phyloP scores from a whole-genome alignment of 306 rosid genomes.

The Pyrus bretschneideri region DNA sequence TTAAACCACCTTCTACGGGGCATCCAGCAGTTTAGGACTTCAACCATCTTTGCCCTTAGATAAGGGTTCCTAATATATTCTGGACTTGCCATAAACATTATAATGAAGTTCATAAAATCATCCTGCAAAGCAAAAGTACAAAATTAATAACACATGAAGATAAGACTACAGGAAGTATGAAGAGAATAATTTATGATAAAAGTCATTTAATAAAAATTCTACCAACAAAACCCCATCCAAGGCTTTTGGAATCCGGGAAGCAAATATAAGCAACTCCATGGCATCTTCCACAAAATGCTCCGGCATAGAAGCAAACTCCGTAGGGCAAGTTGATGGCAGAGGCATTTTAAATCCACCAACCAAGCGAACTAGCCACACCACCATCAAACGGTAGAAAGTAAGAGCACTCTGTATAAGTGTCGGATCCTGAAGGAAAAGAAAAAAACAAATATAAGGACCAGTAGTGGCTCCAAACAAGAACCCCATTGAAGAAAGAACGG shows the following conservation, averaged over 20 bases:
- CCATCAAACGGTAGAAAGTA: constrained; percentile 79
- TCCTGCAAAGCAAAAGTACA: constrained; percentile 52
- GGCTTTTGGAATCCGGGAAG: constrained; percentile 94
- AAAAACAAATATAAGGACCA: constrained; percentile 6
- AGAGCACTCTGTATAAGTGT: constrained; percentile 73
- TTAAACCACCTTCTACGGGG: constrained; percentile 76
- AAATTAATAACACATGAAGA: not conserved
- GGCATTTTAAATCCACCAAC: constrained; percentile 99
- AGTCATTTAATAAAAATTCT: not conserved
- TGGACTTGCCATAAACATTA: constrained; percentile 98
- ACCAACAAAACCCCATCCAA: constrained; percentile 91
- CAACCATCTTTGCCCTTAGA: constrained; percentile 97
- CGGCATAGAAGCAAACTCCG: constrained; percentile 87
- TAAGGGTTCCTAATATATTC: constrained; percentile 83
- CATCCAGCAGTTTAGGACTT: constrained; percentile 97
- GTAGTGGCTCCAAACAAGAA: not conserved
- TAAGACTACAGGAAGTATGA: constrained; percentile 5
- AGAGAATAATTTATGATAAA: not conserved
- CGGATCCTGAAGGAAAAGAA: constrained; percentile 50
- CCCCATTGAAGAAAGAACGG: not conserved
- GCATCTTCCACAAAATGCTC: constrained; percentile 99
- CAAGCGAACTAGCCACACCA: constrained; percentile 87
- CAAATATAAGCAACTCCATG: constrained; percentile 93
- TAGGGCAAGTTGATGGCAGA: constrained; percentile 67
- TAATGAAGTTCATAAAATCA: constrained; percentile 93